These are phyloP conservation scores for Vicia sativa DNA, from an alignment of 306 rosid species.

Conservation along the genomic window DNA sequence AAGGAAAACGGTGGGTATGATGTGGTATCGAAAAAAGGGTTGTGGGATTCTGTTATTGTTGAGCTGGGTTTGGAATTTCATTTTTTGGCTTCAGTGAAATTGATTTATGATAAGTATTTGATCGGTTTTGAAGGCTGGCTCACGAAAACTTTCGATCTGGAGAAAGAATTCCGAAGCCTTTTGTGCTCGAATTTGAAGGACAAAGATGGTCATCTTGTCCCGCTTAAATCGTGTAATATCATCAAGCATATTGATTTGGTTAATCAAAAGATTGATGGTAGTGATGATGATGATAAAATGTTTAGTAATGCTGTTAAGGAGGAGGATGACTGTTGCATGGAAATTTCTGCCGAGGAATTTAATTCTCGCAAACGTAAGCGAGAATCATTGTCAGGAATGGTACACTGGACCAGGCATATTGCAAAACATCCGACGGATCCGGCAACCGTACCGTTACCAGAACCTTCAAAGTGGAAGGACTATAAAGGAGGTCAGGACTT, in stretches of 20 bases:
- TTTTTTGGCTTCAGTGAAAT: conserved; percentile 52
- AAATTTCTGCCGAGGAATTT: conserved; percentile 43
- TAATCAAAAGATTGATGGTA: background rate
- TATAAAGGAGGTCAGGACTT: conserved; percentile 48
- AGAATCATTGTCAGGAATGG: conserved; percentile 61
- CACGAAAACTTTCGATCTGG: conserved; percentile 21
- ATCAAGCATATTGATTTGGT: background rate
- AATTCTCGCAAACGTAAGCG: conserved; percentile 61
- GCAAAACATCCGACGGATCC: conserved; percentile 61
- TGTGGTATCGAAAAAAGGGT: conserved; percentile 53
- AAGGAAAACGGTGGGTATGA: conserved; percentile 72
- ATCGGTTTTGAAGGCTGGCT: conserved; percentile 71
- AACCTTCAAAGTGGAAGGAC: conserved; percentile 65
- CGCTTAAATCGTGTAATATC: background rate
- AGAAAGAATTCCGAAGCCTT: background rate
- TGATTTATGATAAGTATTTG: conserved; percentile 66
- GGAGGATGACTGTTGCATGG: conserved; percentile 31
- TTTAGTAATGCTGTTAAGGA: background rate
- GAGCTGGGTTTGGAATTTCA: conserved; percentile 53
- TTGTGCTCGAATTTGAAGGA: background rate
- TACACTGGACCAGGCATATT: conserved; percentile 62
- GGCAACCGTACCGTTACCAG: conserved; percentile 52
- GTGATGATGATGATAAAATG: conserved; percentile 35
- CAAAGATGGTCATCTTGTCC: background rate
- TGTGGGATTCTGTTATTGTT: conserved; percentile 66